A percentile compares a stretch with the other conserved stretches of the same genome.
Conservation (phyloP, 805 yeast genomes). For the Candida maltosa region DNA sequence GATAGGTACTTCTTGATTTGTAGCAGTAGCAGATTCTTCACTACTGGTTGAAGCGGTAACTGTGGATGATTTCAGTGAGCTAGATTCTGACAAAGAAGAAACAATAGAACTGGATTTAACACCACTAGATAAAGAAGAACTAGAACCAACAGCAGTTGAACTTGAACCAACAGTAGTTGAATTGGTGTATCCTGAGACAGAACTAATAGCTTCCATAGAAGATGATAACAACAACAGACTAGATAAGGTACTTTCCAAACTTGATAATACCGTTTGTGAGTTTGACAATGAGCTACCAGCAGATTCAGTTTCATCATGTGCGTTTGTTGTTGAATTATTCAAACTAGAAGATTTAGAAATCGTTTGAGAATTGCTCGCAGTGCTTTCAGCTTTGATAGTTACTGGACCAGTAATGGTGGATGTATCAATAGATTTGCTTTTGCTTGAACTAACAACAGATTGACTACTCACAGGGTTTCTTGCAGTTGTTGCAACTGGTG, state of each 20-base stretch:
- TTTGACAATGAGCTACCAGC: too few relatives aligned
- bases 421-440: slow-evolving; percentile 20
- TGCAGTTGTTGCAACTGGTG: slow-evolving; percentile 18
- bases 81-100: not conserved
- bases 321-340: too few relatives aligned
- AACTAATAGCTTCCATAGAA: slow-evolving; percentile 2
- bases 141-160: slow-evolving; percentile 1
- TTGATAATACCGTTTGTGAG: too few relatives aligned
- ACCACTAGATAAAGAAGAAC: slow-evolving; percentile 3
- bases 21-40: not conserved
- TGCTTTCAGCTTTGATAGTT: not conserved
- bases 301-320: too few relatives aligned
- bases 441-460: slow-evolving; percentile 19
- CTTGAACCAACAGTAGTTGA: slow-evolving; percentile 1
- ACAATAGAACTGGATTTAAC: not conserved
- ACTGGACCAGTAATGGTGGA: slow-evolving; percentile 14
- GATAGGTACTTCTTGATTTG: not conserved
- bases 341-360: too few relatives aligned
- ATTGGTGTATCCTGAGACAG: not conserved
- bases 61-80: not conserved
- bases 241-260: too few relatives aligned
- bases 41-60: not conserved
- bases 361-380: too few relatives aligned
- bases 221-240: too few relatives aligned
- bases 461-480: slow-evolving; percentile 28